Evolutionary conservation across 164 flowering plant genomes (phyloP).

Genomic region (Umbellularia californica): DNA sequence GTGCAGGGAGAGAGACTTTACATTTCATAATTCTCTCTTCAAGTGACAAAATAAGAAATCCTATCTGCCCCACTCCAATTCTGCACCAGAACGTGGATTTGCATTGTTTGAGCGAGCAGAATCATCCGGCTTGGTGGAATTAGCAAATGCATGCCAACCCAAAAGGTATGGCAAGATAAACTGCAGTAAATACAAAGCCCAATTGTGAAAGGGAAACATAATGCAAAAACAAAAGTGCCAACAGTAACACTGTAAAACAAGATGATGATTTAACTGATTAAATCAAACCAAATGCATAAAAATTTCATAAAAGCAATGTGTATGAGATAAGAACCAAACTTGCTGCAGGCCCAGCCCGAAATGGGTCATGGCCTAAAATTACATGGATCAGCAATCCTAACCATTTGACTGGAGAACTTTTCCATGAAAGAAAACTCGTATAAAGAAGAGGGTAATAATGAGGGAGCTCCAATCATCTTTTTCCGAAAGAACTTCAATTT

Average conservation of each 20-base stretch:
- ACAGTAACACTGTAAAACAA: not conserved
- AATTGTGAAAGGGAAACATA: slow-evolving; percentile 1
- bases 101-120: slow-evolving; percentile 33
- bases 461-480: not conserved
- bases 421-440: too few species aligned
- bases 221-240: not conserved
- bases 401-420: too few species aligned
- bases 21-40: too few species aligned
- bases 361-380: not conserved
- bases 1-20: too few species aligned
- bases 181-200: slow-evolving; percentile 37
- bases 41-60: not conserved
- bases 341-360: not conserved
- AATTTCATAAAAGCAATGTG: not conserved
- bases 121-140: slow-evolving; percentile 57
- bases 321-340: not conserved
- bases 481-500: too few species aligned
- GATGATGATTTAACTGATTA: not conserved
- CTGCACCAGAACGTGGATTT: slow-evolving; percentile 46
- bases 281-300: not conserved
- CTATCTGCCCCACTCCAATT: slow-evolving; percentile 78
- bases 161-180: slow-evolving; percentile 77
- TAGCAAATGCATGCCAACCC: slow-evolving; percentile 85
- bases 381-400: not conserved
- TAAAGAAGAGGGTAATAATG: too few species aligned